A percentile compares a stretch with the other conserved stretches of the same genome.
Evolutionary conservation across 495 filamentous ascomycete genomes (phyloP).

Genomic region (Hamigera avellanea): DNA sequence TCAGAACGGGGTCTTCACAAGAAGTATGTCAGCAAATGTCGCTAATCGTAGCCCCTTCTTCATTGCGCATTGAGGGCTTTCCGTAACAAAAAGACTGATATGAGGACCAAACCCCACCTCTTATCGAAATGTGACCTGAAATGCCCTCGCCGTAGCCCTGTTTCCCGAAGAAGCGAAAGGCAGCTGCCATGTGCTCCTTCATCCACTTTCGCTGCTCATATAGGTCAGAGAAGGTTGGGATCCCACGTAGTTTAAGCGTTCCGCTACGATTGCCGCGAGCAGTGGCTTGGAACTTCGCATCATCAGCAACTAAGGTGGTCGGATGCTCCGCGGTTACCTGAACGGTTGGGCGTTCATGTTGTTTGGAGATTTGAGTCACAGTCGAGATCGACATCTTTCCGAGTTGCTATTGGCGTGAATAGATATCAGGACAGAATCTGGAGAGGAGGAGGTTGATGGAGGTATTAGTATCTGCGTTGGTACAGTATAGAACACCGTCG

Average conservation of each 20-base stretch:
- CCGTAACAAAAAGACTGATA: no score
- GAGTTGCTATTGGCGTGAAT: neutral
- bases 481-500: no score
- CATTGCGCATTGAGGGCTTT: no score
- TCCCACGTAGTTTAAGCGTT: slow-evolving; percentile 37
- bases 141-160: slow-evolving; percentile 61
- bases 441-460: no score
- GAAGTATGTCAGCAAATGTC: slow-evolving; percentile 11
- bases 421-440: slow-evolving; percentile 4
- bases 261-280: slow-evolving; percentile 29
- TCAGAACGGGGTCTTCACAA: slow-evolving; percentile 35
- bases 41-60: slow-evolving; percentile 4
- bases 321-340: neutral
- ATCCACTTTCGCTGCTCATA: slow-evolving; percentile 54
- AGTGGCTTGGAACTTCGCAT: slow-evolving; percentile 21
- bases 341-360: neutral
- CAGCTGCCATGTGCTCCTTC: slow-evolving; percentile 60
- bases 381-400: neutral
- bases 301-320: neutral
- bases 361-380: neutral
- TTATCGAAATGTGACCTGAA: slow-evolving; percentile 49
- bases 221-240: slow-evolving; percentile 46
- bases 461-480: slow-evolving; percentile 15
- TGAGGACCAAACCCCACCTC: slow-evolving; percentile 15
- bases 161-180: slow-evolving; percentile 61